phyloP scores from a whole-genome alignment of 2,329 filamentous ascomycete species.

The Hyphodiscus sp. region DNA sequence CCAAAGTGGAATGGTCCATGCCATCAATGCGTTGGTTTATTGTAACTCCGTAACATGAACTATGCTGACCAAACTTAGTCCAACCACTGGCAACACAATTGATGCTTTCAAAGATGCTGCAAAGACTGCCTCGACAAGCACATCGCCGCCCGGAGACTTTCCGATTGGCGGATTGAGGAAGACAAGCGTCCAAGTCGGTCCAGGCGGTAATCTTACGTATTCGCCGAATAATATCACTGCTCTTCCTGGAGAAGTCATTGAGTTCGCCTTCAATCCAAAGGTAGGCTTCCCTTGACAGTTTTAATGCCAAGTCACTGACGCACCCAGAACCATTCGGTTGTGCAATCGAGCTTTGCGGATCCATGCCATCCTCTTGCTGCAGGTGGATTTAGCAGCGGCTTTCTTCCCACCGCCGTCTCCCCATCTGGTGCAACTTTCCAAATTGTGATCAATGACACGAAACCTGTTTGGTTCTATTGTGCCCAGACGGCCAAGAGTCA shows the following conservation, averaged over 20 bases:
- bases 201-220: constrained; percentile 28
- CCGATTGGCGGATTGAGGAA: constrained; percentile 14
- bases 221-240: constrained; percentile 31
- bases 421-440: constrained; percentile 35
- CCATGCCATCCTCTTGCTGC: constrained; percentile 31
- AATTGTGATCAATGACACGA: constrained; percentile 35
- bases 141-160: background rate
- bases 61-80: constrained; percentile 5
- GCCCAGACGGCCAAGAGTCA: constrained; percentile 27
- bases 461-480: constrained; percentile 37
- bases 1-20: background rate
- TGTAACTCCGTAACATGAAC: background rate
- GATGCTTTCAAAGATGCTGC: background rate
- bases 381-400: constrained; percentile 57
- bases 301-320: constrained; percentile 9
- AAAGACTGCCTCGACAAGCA: background rate
- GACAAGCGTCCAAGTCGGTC: constrained; percentile 48
- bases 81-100: background rate
- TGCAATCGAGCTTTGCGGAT: constrained; percentile 32
- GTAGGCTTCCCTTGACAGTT: background rate
- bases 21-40: background rate
- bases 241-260: constrained; percentile 23
- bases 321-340: constrained; percentile 23
- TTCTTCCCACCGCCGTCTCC: constrained; percentile 40
- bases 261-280: constrained; percentile 25